phyloP scores from a whole-genome alignment of 1,284 basidiomycete genomes.

The Tilletia walkeri region DNA sequence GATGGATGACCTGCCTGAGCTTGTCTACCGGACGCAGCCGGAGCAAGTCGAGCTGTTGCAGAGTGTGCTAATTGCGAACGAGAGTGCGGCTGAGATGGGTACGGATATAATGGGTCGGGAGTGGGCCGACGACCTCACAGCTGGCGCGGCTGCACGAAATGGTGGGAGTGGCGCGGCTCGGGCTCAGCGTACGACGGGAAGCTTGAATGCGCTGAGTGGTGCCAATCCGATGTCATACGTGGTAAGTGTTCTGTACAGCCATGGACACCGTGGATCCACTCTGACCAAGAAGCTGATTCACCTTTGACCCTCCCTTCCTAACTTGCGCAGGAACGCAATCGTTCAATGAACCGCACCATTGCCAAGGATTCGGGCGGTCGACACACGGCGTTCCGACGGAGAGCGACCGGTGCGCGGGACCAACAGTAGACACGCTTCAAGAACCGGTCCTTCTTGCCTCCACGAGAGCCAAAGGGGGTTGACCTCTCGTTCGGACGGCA shows the following conservation, averaged over 20 bases:
- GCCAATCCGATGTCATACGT: conserved; percentile 57
- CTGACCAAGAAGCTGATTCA: not conserved
- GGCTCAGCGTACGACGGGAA: conserved; percentile 50
- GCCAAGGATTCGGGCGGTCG: conserved; percentile 32
- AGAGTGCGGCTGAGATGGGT: conserved; percentile 84
- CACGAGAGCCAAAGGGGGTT: no score
- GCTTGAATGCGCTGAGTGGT: conserved; percentile 53
- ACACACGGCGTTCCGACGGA: conserved; percentile 13
- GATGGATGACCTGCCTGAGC: conserved; percentile 76
- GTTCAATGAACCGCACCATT: conserved; percentile 52
- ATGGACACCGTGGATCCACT: no score
- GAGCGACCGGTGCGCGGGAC: not conserved
- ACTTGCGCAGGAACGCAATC: conserved; percentile 45
- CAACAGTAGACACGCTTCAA: no score
- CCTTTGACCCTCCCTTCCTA: conserved; percentile 1
- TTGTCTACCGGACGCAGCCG: conserved; percentile 85
- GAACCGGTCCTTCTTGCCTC: no score
- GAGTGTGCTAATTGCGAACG: conserved; percentile 85
- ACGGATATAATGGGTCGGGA: conserved; percentile 68
- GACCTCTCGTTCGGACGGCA: no score
- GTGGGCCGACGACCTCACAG: conserved; percentile 22
- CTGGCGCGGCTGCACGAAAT: conserved; percentile 18
- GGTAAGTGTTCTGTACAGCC: conserved; percentile 15
- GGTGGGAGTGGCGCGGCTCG: conserved; percentile 25
- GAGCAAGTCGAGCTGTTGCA: conserved; percentile 92